Base-by-base conservation (phyloP, 306 rosid genomes). In the Lithocarpus polystachyus region DNA sequence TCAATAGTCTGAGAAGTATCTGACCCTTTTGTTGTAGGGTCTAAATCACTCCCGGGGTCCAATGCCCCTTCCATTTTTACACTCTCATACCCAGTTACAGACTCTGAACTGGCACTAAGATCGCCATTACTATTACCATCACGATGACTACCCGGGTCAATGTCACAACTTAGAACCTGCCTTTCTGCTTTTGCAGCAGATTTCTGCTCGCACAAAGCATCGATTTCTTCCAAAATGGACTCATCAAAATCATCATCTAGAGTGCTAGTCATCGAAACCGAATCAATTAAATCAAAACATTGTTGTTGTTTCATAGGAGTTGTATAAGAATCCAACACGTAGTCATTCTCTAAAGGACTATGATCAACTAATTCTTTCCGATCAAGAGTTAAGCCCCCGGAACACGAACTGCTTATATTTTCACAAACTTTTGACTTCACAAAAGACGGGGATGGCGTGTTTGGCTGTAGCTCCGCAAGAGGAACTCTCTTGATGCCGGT, bases 231-330 rank as follows among this genome's bases (percentile, higher is more conserved):
- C 48, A 92, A 85, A 80, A 86, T 11, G 6, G 90, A 82, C 56
- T 89, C 95, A 78, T 94, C 95, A 33, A 94, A 87, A 70, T 90
- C 93, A 74, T 83, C 95, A 48, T 85, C 91, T 0, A 88, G 68
- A 77, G 83, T 51, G 5, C 89, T 79, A n/a, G 81, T 37, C 18
- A 48, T 65, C 0, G 73, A 77, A 75, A 88, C 84, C 37, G 82
- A 87, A 77, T 75, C 85, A 64, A 75, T 37, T 40, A 74, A 29
- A 73, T 62, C 74, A 70, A 75, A 76, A 81, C 68, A 72, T 14
- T 55, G 82, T 5, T 82, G 57, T 23, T 54, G 86, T 81, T 80
- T 85, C 80, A 81, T 79, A 20, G 91, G 92, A 72, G 94, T 91
- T 73, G 59, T 83, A 64, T 75, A 65, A 43, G 88, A 84, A 78